Evolutionary conservation across 352 stramenopile genomes (phyloP).

Genomic region (Phytophthora agathidicida): DNA sequence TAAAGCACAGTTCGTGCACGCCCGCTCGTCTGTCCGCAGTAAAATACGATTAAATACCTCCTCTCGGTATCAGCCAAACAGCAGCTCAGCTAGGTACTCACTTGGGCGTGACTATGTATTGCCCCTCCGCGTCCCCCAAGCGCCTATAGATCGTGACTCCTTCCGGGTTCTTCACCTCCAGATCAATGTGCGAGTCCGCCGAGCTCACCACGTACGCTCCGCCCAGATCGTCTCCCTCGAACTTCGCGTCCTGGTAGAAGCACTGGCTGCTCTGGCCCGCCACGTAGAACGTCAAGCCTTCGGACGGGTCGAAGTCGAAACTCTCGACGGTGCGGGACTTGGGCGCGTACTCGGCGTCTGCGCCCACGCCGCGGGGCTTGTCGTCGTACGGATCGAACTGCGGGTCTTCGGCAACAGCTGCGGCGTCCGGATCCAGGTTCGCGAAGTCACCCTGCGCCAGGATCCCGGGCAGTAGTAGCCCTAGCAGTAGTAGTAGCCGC

Average conservation of each 20-base stretch:
- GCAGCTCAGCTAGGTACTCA: no score
- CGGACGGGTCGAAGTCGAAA: slow-evolving; percentile 86
- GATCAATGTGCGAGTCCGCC: slow-evolving; percentile 71
- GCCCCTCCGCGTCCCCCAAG: slow-evolving; percentile 67
- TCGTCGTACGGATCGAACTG: slow-evolving; percentile 71
- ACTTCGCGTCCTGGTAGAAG: slow-evolving; percentile 81
- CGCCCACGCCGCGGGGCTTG: slow-evolving; percentile 28
- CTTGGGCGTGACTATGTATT: slow-evolving; percentile 72
- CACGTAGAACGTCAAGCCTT: slow-evolving; percentile 82
- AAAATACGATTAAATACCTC: background rate
- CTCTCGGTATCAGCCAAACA: background rate
- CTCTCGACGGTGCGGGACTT: slow-evolving; percentile 54
- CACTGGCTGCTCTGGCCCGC: slow-evolving; percentile 46
- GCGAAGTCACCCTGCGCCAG: slow-evolving; percentile 42
- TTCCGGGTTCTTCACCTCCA: slow-evolving; percentile 77
- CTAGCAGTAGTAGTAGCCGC: slow-evolving; percentile 13
- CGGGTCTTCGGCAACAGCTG: slow-evolving; percentile 48
- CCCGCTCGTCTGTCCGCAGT: slow-evolving; percentile 44
- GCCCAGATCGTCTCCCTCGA: slow-evolving; percentile 60
- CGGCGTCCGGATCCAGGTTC: slow-evolving; percentile 37
- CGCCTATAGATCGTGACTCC: slow-evolving; percentile 60
- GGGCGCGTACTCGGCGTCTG: slow-evolving; percentile 39
- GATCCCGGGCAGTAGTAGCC: slow-evolving; percentile 8
- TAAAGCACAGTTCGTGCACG: slow-evolving; percentile 76
- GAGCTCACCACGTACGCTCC: slow-evolving; percentile 80